phyloP scores from a whole-genome alignment of 352 stramenopile genomes.

The Phytophthora kernoviae region DNA sequence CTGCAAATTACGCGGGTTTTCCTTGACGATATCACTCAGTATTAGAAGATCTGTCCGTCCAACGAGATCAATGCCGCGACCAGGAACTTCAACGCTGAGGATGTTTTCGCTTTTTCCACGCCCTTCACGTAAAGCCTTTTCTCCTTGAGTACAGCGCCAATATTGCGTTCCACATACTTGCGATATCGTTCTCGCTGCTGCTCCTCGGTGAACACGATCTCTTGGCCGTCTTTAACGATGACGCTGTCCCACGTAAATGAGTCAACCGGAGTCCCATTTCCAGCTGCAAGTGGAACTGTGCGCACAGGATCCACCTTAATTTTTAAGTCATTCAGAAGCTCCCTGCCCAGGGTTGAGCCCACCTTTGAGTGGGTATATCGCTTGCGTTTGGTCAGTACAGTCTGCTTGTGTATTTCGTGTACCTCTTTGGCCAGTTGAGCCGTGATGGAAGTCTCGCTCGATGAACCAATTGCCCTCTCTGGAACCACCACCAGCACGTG shows the following conservation, averaged over 20 bases:
- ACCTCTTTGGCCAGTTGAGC: conserved; percentile 6
- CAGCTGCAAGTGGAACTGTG: conserved; percentile 18
- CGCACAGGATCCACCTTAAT: conserved; percentile 19
- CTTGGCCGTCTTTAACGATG: conserved; percentile 9
- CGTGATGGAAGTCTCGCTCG: conserved; percentile 3
- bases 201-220: conserved; percentile 28
- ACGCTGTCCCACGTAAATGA: conserved; percentile 30
- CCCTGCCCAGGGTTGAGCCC: conserved; percentile 18
- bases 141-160: conserved; percentile 35
- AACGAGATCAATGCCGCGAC: conserved; percentile 35
- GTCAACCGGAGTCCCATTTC: conserved; percentile 8
- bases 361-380: conserved; percentile 33
- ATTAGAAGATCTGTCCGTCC: conserved; percentile 50
- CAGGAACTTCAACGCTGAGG: conserved; percentile 35
- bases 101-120: conserved; percentile 36
- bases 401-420: conserved; percentile 10
- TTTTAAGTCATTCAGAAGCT: conserved; percentile 35
- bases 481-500: conserved; percentile 12
- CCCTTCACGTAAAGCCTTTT: conserved; percentile 43
- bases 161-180: conserved; percentile 44
- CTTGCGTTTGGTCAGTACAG: conserved; percentile 30
- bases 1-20: conserved; percentile 11
- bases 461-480: conserved; percentile 1
- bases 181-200: conserved; percentile 35
- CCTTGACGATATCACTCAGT: conserved; percentile 33